Conservation (phyloP, 2,329 filamentous ascomycete species). For the Alternaria hordeiaustralica region DNA sequence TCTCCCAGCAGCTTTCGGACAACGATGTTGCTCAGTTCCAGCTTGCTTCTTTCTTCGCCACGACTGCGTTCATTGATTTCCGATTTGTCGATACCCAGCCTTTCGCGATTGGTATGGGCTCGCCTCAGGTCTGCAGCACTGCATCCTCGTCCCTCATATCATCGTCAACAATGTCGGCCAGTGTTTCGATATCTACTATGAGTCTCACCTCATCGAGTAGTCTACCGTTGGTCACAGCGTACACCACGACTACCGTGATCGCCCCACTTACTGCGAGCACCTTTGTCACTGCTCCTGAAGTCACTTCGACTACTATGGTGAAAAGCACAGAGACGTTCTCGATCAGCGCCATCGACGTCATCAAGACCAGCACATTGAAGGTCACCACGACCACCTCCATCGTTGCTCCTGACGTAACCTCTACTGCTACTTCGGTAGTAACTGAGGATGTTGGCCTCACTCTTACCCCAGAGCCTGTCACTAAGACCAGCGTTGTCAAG, state of each 20-base stretch:
- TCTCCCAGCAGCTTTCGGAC: constrained; percentile 49
- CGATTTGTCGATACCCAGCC: constrained; percentile 48
- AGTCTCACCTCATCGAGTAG: background rate
- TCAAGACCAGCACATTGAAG: constrained; percentile 21
- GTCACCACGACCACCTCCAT: constrained; percentile 35
- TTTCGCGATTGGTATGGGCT: constrained; percentile 44
- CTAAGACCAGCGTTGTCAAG: constrained; percentile 20
- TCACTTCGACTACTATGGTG: constrained; percentile 27
- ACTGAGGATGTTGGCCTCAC: constrained; percentile 33
- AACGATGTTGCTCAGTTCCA: constrained; percentile 48
- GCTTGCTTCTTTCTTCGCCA: constrained; percentile 50
- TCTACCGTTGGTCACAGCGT: constrained; percentile 18
- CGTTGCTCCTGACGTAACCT: constrained; percentile 34
- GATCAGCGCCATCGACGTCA: constrained; percentile 18
- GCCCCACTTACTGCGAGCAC: constrained; percentile 28
- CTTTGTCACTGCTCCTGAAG: constrained; percentile 24
- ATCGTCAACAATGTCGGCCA: background rate
- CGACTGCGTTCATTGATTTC: constrained; percentile 53
- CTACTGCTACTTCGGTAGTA: constrained; percentile 23
- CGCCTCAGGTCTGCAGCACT: constrained; percentile 32
- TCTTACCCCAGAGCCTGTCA: constrained; percentile 21
- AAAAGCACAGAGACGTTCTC: constrained; percentile 18
- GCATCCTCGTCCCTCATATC: constrained; percentile 23
- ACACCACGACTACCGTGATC: constrained; percentile 23
- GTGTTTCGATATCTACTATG: background rate